Evolutionary conservation across 345 rosid genomes (phyloP), one percentile per base, ranked within the genome.

Genomic region (Cochlearia excelsa): DNA sequence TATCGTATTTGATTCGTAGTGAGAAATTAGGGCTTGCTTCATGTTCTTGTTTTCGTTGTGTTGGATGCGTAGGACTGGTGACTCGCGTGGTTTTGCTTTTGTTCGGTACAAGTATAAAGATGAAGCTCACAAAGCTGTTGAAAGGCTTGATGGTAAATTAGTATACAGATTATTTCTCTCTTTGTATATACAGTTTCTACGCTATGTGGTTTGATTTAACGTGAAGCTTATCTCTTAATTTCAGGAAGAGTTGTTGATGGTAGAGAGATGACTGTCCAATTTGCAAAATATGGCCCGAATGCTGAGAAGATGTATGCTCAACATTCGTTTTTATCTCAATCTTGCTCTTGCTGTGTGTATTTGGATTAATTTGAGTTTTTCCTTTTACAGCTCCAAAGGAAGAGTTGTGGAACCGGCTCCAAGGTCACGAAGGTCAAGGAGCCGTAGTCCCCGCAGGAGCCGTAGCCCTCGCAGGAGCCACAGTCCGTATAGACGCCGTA

Each of bases 231-330:
- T 26, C 35, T 51, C 6, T 7, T 47, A 1, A 48, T 73, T 78
- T 37, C 81, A 93, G 99, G 99, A 59, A 78, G 82, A 74, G 82
- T 87, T 47, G 99, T 89, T 38, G 99, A 93, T 78, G 97, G 97
- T 41, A 79, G 97, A 29, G 99, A 93, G 65, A 93, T 93, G 45
- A 85, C 87, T 26, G 99, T 93, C 64, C 99, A 93, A 40, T 87
- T 93, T 71, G 95, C 99, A 0, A 93, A 93, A 49, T 89, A 93
- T 57, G 99, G 99, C n/a, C 97, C 99, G 6, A 84, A 86, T 78
- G 95, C 99, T 30, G 98, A 88, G 76, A 83, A 78, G 66, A 92
- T 88, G 98, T 92, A 75, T 77, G 95, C 61, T 39, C 6, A 16
- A 16, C 23, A 16, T 63, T 37, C 44, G 42, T 42, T 57, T 11